These are phyloP conservation scores for Yamadazyma friedrichii DNA, from an alignment of 1,139 yeast species.

Conservation along the genomic window DNA sequence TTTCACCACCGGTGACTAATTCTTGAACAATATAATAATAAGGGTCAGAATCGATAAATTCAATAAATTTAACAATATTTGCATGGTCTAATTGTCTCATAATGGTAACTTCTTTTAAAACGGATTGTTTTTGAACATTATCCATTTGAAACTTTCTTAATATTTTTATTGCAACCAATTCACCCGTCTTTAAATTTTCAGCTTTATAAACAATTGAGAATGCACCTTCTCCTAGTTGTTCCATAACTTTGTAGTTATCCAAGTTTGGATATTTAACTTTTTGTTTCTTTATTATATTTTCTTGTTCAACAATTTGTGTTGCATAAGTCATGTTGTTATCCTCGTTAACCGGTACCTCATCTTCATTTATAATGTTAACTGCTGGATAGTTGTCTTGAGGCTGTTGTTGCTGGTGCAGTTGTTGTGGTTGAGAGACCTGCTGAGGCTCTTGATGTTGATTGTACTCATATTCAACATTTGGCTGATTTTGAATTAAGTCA, in stretches of 20 bases:
- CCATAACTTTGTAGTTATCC: slow-evolving; percentile 53
- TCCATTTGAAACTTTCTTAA: slow-evolving; percentile 58
- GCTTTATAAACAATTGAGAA: slow-evolving; percentile 88
- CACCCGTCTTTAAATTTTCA: slow-evolving; percentile 35
- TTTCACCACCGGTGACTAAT: slow-evolving; percentile 54
- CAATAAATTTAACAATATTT: slow-evolving; percentile 48
- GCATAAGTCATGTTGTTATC: slow-evolving; percentile 25
- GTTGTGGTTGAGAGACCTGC: no score
- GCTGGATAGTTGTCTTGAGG: not conserved
- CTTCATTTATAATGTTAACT: not conserved
- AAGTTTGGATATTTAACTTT: slow-evolving; percentile 44
- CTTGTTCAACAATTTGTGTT: slow-evolving; percentile 62
- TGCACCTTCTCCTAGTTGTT: slow-evolving; percentile 89
- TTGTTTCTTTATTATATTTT: slow-evolving; percentile 36
- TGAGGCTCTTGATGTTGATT: not conserved
- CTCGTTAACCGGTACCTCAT: not conserved
- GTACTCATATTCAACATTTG: slow-evolving; percentile 1
- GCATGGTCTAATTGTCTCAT: slow-evolving; percentile 55
- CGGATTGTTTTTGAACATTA: slow-evolving; percentile 51
- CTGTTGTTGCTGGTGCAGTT: not conserved
- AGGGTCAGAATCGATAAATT: slow-evolving; percentile 46
- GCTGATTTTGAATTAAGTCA: slow-evolving; percentile 7
- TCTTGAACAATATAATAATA: slow-evolving; percentile 57
- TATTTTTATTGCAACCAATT: slow-evolving; percentile 68
- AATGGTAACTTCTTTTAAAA: slow-evolving; percentile 56